Percentiles rank a stretch among this genome's conserved stretches.
phyloP scores from a whole-genome alignment of 179 eudicot genomes.

The Nepenthes alata region DNA sequence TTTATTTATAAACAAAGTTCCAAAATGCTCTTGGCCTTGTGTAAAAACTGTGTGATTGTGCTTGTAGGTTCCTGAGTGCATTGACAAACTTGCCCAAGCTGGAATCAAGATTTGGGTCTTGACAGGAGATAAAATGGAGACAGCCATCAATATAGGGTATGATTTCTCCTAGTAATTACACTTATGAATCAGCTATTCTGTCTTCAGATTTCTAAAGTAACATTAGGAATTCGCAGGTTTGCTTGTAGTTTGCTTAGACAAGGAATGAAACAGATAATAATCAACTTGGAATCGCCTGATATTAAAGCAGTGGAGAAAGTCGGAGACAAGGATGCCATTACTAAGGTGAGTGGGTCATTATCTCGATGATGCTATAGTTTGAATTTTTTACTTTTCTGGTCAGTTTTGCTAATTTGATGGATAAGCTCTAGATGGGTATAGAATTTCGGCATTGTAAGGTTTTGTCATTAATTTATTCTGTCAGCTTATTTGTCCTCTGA shows the following conservation, averaged over 20 bases:
- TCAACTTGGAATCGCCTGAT: conserved; percentile 55
- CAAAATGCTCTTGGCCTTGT: not conserved
- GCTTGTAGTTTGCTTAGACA: conserved; percentile 68
- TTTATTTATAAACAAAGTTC: not conserved
- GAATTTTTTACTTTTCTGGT: not conserved
- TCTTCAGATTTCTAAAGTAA: conserved; percentile 13
- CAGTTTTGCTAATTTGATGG: no score
- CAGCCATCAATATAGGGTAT: conserved; percentile 96
- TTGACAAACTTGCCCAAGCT: conserved; percentile 95
- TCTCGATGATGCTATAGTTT: not conserved
- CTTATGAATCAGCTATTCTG: not conserved
- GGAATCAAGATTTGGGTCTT: conserved; percentile 98
- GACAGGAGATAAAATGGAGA: conserved; percentile 99
- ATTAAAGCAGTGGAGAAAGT: conserved; percentile 46
- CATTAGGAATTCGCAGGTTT: conserved; percentile 26
- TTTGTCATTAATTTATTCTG: no score
- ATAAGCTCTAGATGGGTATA: no score
- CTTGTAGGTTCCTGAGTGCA: conserved; percentile 87
- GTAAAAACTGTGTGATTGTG: not conserved
- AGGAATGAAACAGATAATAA: conserved; percentile 40
- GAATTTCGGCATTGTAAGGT: no score
- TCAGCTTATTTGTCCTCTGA: no score
- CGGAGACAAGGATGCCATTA: conserved; percentile 46
- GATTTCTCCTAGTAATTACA: not conserved
- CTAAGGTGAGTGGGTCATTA: conserved; percentile 29